Conservation (phyloP, 768 basidiomycete species). For the Phlegmacium glaucopus region DNA sequence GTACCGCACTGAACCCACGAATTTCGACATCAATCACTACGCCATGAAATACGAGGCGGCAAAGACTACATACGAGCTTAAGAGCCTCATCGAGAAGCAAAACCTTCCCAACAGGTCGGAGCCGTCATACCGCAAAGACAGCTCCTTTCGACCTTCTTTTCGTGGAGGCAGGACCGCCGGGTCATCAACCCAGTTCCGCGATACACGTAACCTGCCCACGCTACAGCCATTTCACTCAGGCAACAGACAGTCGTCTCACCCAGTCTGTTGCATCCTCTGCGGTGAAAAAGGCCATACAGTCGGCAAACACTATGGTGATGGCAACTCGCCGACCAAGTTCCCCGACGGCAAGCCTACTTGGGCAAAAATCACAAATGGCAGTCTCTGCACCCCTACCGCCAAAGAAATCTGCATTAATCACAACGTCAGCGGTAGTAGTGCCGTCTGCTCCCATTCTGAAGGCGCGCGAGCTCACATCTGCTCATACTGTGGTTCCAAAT, state of each 20-base stretch:
- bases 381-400: not conserved
- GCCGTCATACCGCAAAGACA: too few relatives aligned
- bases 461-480: not conserved
- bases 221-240: constrained; percentile 1
- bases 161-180: too few relatives aligned
- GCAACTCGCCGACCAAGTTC: not conserved
- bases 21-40: too few relatives aligned
- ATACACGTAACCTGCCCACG: too few relatives aligned
- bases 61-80: too few relatives aligned
- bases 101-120: too few relatives aligned
- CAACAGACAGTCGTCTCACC: constrained; percentile 1
- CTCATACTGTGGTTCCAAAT: constrained; percentile 5
- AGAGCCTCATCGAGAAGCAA: too few relatives aligned
- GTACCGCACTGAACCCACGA: too few relatives aligned
- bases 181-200: too few relatives aligned
- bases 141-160: too few relatives aligned
- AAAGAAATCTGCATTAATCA: constrained; percentile 3
- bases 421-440: constrained; percentile 1
- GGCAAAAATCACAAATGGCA: not conserved
- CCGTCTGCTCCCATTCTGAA: not conserved
- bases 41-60: too few relatives aligned
- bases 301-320: not conserved
- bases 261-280: constrained; percentile 7
- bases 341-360: constrained; percentile 1
- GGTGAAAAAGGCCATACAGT: constrained; percentile 1